A percentile compares a stretch with the other conserved stretches of the same genome.
phyloP scores from a whole-genome alignment of 768 basidiomycete genomes.

The Filobasidium wieringae region DNA sequence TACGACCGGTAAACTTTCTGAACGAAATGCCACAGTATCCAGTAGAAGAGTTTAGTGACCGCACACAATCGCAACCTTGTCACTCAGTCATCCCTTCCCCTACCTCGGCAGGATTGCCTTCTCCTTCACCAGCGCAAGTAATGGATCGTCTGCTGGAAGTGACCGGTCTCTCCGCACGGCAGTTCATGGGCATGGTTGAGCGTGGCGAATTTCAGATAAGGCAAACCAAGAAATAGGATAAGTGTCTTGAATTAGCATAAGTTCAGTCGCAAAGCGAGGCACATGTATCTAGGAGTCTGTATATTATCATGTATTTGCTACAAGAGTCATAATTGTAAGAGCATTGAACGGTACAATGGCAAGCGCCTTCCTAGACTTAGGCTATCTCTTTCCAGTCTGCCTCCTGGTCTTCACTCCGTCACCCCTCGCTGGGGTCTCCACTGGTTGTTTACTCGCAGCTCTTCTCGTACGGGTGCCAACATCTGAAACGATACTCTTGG shows the following conservation, averaged over 20 bases:
- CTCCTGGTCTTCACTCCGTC: too few relatives aligned
- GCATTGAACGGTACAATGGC: too few relatives aligned
- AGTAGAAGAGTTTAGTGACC: background rate
- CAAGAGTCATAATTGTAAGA: too few relatives aligned
- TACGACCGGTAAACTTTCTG: too few relatives aligned
- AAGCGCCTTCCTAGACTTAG: too few relatives aligned
- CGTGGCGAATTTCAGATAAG: background rate
- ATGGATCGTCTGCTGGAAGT: slow-evolving; percentile 2
- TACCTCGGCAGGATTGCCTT: background rate
- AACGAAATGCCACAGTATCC: background rate
- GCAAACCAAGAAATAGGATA: too few relatives aligned
- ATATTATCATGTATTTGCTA: too few relatives aligned
- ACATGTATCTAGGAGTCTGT: too few relatives aligned
- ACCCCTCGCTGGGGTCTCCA: background rate
- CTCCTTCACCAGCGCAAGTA: background rate
- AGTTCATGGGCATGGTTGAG: slow-evolving; percentile 12
- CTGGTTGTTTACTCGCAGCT: background rate
- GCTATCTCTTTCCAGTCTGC: too few relatives aligned
- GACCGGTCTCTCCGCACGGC: slow-evolving; percentile 5
- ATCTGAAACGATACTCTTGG: background rate
- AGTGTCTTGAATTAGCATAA: too few relatives aligned
- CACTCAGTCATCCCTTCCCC: background rate
- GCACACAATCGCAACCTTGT: background rate
- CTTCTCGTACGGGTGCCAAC: background rate
- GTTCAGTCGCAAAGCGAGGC: too few relatives aligned